Conservation (phyloP, 2,329 filamentous ascomycete species). For the Monosporascus cannonballus region DNA sequence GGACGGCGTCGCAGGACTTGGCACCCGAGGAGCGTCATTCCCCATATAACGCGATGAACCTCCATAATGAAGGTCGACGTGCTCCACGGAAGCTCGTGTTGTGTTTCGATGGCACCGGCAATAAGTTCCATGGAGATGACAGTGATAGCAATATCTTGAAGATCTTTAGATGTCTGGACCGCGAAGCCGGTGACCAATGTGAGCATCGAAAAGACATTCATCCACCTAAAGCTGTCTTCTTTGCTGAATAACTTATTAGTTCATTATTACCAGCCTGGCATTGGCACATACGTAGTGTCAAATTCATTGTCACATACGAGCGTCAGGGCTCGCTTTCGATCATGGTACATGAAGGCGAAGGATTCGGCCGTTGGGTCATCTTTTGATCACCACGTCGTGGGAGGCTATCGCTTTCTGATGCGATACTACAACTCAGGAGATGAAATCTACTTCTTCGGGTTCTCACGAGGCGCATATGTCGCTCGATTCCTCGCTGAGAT, state of each 20-base stretch:
- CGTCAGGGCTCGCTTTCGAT: constrained; percentile 49
- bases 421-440: constrained; percentile 60
- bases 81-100: constrained; percentile 45
- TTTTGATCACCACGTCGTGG: constrained; percentile 78
- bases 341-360: constrained; percentile 67
- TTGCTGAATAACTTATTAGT: constrained; percentile 22
- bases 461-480: constrained; percentile 67
- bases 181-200: constrained; percentile 55
- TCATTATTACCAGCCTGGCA: constrained; percentile 63
- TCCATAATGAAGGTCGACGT: constrained; percentile 8
- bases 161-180: constrained; percentile 64
- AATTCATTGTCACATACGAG: constrained; percentile 53
- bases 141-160: constrained; percentile 63
- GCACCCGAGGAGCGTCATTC: constrained; percentile 1
- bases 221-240: neutral
- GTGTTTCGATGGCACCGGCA: constrained; percentile 59
- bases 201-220: constrained; percentile 8
- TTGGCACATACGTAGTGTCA: constrained; percentile 66
- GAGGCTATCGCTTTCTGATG: constrained; percentile 76
- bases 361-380: constrained; percentile 75
- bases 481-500: constrained; percentile 75
- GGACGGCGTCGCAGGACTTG: constrained; percentile 7
- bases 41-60: constrained; percentile 11
- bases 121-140: constrained; percentile 57
- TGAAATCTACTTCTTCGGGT: constrained; percentile 68